phyloP scores from a whole-genome alignment of 352 stramenopile genomes.

The Phytophthora hibernalis region DNA sequence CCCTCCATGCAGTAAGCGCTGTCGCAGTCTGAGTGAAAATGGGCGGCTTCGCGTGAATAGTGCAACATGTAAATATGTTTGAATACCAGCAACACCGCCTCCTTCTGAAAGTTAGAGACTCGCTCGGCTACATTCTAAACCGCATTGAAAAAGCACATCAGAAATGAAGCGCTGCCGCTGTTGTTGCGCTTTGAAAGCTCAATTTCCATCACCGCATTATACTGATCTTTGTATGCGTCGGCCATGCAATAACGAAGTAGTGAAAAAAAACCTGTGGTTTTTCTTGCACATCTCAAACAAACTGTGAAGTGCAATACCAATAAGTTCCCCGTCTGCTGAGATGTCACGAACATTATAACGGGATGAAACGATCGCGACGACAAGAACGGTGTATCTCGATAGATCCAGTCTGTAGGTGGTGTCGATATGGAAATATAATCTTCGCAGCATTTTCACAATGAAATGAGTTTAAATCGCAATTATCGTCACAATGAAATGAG shows the following conservation, averaged over 20 bases:
- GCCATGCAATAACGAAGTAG: neutral
- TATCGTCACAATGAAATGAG: conserved; percentile 7
- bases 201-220: neutral
- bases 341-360: neutral
- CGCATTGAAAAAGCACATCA: conserved; percentile 12
- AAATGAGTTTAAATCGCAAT: conserved; percentile 11
- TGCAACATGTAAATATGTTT: conserved; percentile 20
- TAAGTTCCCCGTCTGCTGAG: neutral
- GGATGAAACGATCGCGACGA: conserved; percentile 3
- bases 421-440: conserved; percentile 10
- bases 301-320: neutral
- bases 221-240: neutral
- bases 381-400: conserved; percentile 3
- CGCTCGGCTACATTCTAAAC: conserved; percentile 7
- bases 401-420: conserved; percentile 10
- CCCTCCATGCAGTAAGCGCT: too few species aligned
- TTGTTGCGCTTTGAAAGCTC: neutral
- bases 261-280: neutral
- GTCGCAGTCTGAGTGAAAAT: neutral
- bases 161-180: neutral
- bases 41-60: neutral
- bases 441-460: conserved; percentile 8
- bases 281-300: neutral
- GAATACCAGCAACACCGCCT: conserved; percentile 5
- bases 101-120: neutral